Percentiles rank a stretch among this genome's conserved stretches.
phyloP scores from a whole-genome alignment of 257 asterid species.

The Rehmannia glutinosa region DNA sequence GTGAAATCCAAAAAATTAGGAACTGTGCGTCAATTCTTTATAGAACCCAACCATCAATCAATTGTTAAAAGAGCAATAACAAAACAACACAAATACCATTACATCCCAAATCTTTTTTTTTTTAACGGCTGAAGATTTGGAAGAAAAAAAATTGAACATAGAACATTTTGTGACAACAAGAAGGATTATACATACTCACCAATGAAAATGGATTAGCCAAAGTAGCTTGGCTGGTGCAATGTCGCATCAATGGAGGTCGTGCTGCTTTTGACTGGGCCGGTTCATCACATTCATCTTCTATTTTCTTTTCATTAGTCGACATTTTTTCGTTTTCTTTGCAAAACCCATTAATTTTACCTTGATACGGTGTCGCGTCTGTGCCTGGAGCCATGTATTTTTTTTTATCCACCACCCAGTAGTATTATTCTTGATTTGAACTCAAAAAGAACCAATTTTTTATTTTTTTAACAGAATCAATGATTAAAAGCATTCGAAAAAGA shows the following conservation, averaged over 20 bases:
- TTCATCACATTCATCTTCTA: constrained; percentile 37
- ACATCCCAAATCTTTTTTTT: background rate
- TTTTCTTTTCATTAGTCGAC: constrained; percentile 27
- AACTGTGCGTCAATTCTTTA: background rate
- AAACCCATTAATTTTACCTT: constrained; percentile 40
- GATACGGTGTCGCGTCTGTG: constrained; percentile 30
- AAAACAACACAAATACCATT: too few relatives aligned
- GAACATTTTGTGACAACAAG: background rate
- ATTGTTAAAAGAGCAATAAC: too few relatives aligned
- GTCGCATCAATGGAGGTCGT: constrained; percentile 79
- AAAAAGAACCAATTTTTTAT: constrained; percentile 14
- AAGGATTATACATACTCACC: constrained; percentile 38
- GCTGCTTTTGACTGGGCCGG: constrained; percentile 46
- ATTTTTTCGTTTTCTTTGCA: constrained; percentile 33
- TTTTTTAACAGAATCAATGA: background rate
- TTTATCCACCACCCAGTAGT: background rate
- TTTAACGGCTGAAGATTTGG: background rate
- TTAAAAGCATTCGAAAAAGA: background rate
- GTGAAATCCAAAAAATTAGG: background rate
- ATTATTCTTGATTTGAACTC: constrained; percentile 1
- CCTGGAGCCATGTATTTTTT: constrained; percentile 48
- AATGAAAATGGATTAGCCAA: constrained; percentile 46
- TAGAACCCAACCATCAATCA: background rate
- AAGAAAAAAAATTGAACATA: background rate
- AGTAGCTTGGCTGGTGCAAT: constrained; percentile 76